Base-by-base conservation (phyloP, 345 rosid genomes). In the Linum lewisii region DNA sequence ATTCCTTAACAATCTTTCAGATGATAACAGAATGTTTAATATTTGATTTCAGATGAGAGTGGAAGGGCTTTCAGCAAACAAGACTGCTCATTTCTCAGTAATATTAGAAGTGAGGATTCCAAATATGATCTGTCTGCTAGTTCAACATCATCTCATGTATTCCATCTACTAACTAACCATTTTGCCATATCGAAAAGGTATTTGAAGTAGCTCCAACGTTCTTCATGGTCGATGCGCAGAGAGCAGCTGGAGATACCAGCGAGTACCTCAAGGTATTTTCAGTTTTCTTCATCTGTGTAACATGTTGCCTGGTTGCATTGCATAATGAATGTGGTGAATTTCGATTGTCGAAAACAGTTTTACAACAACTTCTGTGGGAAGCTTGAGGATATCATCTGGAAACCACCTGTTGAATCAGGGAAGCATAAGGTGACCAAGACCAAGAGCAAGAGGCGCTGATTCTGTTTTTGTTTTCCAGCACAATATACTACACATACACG, bases 381-480 rank as follows among this genome's bases (percentile, higher is more conserved):
- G 64, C 96, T 88, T 15, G 96, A 86, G 15, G 96, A 92, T 66
- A 83, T 92, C 61, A 92, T 92, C 64, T 88, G 98, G 98, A 92
- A 79, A 65, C 96, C 90, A 25, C 83, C 87, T 32, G 69, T 63
- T 21, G 84, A 84, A 69, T 73, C 88, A 11, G 73, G 66, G 63
- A 88, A 75, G 75, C 70, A 77, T 45, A 80, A 78, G 76, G 68
- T 82, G 54, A 61, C 77, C 29, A 86, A 81, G 70, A 54, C 86
- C 1, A 88, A 76, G 81, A 77, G 86, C 73, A 86, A 78, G 74
- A 83, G 51, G 67, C 84, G 88, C 45, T 84, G 78, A 81, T 32
- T 18, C 11, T 32, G 1, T 32, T 51, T 42, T 58, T 13, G 25
- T 18, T 25, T 59, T 49, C 16, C 45, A 5, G 13, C 13, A 44